Evolutionary conservation across 140 eudicot species (phyloP), one percentile per base, ranked within the genome.

Genomic region (Anethum foeniculum): DNA sequence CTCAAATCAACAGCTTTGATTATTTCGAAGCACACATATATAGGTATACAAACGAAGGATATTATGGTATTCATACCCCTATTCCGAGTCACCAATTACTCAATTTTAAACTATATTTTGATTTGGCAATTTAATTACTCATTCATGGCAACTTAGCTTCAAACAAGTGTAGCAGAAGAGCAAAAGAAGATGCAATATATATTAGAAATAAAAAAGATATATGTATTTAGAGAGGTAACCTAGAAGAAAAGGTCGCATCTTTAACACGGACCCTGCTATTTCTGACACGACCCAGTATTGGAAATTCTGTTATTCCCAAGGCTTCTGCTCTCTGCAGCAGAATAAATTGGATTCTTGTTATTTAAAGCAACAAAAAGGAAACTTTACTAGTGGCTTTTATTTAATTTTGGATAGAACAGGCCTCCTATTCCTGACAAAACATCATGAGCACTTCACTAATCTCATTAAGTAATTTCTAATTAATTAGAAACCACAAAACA

Each of bases 251-350:
- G 51, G 90, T 91, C 30, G 97, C 81, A 82, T 93, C 99, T 83
- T 85, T 93, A 82, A 96, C 91, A 79, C 96, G 97, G 41, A 85
- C 93, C 83, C 96, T 93, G 88, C 92, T 96, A 85, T 86, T 89
- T 84, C 97, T 88, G 54, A 96, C 89, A 75, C 99, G 98, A 9
- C 99, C 99, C 80, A 96, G 89, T 76, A 96, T 56, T 18, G 99
- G 98, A 83, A 96, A 96, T 80, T 96, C 99, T 54, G 90, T 85
- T 51, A 93, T 88, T 65, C 85, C 84, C 83, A 96, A 86, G 38
- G 89, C 88, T 67, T 88, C 97, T 69, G 99, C 98, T 86, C 99
- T 96, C 98, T 96, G 90, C 41, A 76, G 48, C 54, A 64, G n/a
- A 78, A 69, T 47, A 64, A 15, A 56, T 15, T 27, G 19, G 58